Evolutionary conservation across 2,329 filamentous ascomycete species (phyloP).

Genomic region (Penicillium sclerotigenum): DNA sequence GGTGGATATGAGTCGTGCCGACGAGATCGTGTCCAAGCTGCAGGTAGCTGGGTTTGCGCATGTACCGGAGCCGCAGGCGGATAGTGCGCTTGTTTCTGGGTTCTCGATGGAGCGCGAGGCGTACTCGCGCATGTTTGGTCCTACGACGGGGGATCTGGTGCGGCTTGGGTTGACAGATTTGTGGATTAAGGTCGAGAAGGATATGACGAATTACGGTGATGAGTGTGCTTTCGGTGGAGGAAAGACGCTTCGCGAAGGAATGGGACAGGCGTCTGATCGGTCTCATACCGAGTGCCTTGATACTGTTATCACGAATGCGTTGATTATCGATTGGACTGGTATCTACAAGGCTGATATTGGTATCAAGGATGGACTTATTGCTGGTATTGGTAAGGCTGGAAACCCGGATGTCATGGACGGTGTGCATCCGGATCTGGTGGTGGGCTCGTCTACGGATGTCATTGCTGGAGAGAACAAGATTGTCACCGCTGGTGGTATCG

Average conservation of each 20-base stretch:
- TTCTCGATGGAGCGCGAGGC: conserved; percentile 72
- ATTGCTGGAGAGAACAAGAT: conserved; percentile 89
- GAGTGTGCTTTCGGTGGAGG: conserved; percentile 95
- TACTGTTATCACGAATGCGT: conserved; percentile 81
- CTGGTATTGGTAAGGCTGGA: conserved; percentile 87
- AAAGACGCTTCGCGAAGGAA: conserved; percentile 89
- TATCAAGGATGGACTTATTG: conserved; percentile 81
- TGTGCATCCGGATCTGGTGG: conserved; percentile 71
- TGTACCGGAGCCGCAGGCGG: conserved; percentile 61
- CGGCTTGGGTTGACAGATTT: conserved; percentile 79
- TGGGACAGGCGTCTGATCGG: conserved; percentile 85
- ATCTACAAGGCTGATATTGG: conserved; percentile 98
- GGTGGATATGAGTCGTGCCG: conserved; percentile 62
- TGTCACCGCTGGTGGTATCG: conserved; percentile 83
- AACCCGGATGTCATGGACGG: conserved; percentile 98
- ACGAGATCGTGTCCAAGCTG: conserved; percentile 65
- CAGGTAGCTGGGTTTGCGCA: conserved; percentile 76
- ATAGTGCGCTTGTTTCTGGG: conserved; percentile 56
- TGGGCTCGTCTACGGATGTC: conserved; percentile 87
- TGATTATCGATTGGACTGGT: conserved; percentile 86
- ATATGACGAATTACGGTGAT: conserved; percentile 80
- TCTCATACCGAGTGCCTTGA: conserved; percentile 71
- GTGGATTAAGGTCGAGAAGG: conserved; percentile 86
- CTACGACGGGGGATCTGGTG: conserved; percentile 83
- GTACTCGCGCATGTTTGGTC: conserved; percentile 88